phyloP scores from a whole-genome alignment of 345 rosid species.

The Jatropha curcas region DNA sequence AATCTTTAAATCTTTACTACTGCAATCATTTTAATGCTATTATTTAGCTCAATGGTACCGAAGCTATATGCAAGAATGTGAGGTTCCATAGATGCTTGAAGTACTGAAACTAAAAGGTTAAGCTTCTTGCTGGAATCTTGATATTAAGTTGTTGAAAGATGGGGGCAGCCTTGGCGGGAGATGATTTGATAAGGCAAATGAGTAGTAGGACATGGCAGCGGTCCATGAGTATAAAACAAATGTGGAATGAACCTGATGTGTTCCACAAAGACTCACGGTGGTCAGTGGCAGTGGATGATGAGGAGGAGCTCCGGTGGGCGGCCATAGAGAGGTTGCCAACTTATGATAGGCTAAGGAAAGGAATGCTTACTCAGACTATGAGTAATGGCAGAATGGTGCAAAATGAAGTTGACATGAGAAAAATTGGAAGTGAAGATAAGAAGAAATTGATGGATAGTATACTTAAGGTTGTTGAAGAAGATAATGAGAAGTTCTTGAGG shows the following conservation, averaged over 20 bases:
- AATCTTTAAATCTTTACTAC: neutral
- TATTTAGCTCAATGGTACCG: neutral
- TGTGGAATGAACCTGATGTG: constrained; percentile 37
- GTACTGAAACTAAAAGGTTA: neutral
- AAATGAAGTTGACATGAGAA: constrained; percentile 36
- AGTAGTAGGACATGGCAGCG: constrained; percentile 28
- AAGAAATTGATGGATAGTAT: constrained; percentile 39
- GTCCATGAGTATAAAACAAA: constrained; percentile 29
- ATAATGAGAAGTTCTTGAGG: constrained; percentile 7
- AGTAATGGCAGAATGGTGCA: constrained; percentile 31
- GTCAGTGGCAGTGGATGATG: constrained; percentile 23
- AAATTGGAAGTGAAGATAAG: constrained; percentile 38
- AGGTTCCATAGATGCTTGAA: neutral
- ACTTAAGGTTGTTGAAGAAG: constrained; percentile 36
- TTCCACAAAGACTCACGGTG: constrained; percentile 32
- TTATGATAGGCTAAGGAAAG: constrained; percentile 38
- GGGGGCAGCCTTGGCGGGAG: constrained; percentile 32
- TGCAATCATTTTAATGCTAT: neutral
- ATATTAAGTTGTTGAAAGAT: constrained; percentile 11
- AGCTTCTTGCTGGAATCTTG: neutral
- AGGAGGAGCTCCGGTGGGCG: constrained; percentile 41
- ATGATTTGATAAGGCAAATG: constrained; percentile 31
- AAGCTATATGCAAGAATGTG: no score
- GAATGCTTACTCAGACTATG: constrained; percentile 29
- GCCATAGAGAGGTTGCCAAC: constrained; percentile 45